A percentile compares a stretch with the other conserved stretches of the same genome.
Conservation (phyloP, 371 early-diverging fungal species). For the Rhizopus microsporus region DNA sequence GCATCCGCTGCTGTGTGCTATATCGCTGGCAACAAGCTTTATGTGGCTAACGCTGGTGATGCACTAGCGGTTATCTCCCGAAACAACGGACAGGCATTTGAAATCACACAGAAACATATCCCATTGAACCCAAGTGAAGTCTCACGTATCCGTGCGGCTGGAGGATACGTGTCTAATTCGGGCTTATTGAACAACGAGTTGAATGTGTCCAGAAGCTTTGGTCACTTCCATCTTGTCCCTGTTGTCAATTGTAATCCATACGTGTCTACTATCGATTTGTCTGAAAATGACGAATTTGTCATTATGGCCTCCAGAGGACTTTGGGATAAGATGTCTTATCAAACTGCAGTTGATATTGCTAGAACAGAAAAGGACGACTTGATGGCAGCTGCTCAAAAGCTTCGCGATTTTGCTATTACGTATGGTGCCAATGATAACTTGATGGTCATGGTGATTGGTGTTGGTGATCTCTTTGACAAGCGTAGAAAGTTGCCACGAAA, state of each 20-base stretch:
- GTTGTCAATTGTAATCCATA: conserved; percentile 86
- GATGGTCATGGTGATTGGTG: conserved; percentile 85
- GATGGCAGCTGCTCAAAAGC: conserved; percentile 77
- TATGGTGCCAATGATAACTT: conserved; percentile 78
- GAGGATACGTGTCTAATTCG: conserved; percentile 77
- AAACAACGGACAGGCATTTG: conserved; percentile 67
- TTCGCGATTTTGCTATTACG: conserved; percentile 85
- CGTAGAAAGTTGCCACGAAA: conserved; percentile 31
- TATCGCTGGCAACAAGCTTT: conserved; percentile 74
- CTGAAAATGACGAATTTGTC: conserved; percentile 87
- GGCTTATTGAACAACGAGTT: conserved; percentile 73
- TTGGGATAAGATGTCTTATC: conserved; percentile 82
- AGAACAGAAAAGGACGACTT: conserved; percentile 72
- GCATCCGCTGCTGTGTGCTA: conserved; percentile 78
- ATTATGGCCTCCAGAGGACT: conserved; percentile 82
- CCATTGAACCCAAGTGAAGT: conserved; percentile 72
- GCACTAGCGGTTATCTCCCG: conserved; percentile 81
- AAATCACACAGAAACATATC: conserved; percentile 78
- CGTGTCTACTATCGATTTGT: conserved; percentile 69
- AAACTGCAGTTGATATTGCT: conserved; percentile 84
- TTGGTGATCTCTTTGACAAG: conserved; percentile 70
- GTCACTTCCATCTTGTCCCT: conserved; percentile 80
- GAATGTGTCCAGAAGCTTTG: conserved; percentile 82
- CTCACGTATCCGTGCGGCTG: conserved; percentile 72
- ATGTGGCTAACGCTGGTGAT: conserved; percentile 92